Conservation (phyloP, 805 yeast species). For the Metschnikowia picachoensis region DNA sequence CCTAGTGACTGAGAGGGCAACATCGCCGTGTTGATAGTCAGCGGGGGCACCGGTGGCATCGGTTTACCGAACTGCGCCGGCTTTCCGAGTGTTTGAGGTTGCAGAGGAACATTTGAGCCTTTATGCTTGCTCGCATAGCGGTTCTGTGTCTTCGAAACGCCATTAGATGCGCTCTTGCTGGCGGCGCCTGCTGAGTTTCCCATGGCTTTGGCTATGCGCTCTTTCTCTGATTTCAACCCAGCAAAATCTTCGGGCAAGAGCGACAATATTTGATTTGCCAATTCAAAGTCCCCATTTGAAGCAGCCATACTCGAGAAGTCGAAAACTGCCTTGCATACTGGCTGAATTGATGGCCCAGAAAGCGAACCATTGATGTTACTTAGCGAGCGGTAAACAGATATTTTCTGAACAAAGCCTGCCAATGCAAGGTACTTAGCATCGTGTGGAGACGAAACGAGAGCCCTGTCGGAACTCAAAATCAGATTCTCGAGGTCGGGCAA, state of each 20-base stretch:
- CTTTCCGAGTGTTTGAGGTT: not conserved
- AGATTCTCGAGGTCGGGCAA: slow-evolving; percentile 38
- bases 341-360: slow-evolving; percentile 43
- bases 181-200: slow-evolving; percentile 20
- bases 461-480: slow-evolving; percentile 44
- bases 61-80: slow-evolving; percentile 1
- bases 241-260: slow-evolving; percentile 72
- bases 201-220: slow-evolving; percentile 70
- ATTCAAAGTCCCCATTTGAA: slow-evolving; percentile 75
- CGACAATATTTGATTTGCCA: slow-evolving; percentile 68
- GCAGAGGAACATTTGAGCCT: not conserved
- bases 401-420: slow-evolving; percentile 78
- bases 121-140: slow-evolving; percentile 1
- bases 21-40: not conserved
- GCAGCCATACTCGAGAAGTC: slow-evolving; percentile 83
- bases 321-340: slow-evolving; percentile 57
- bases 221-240: slow-evolving; percentile 68
- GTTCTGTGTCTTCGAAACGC: slow-evolving; percentile 2
- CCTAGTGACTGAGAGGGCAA: not conserved
- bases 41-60: not conserved
- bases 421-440: slow-evolving; percentile 83
- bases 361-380: slow-evolving; percentile 33
- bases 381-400: slow-evolving; percentile 65
- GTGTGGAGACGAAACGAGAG: slow-evolving; percentile 51
- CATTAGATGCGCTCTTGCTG: not conserved